phyloP scores from a whole-genome alignment of 1,284 basidiomycete species.

The Tilletia indica region DNA sequence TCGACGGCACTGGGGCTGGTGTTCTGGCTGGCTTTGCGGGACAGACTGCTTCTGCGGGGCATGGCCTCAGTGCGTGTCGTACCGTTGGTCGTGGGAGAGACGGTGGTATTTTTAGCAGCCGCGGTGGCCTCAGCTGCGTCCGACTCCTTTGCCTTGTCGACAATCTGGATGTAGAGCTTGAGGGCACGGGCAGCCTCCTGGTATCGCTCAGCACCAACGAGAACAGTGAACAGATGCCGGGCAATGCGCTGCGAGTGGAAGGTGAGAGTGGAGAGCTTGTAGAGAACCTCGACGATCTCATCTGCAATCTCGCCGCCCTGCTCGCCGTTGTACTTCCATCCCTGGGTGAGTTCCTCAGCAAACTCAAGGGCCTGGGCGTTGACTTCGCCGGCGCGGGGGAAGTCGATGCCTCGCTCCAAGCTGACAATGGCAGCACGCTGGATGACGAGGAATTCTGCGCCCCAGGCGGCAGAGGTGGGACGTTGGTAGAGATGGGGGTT shows the following conservation, averaged over 20 bases:
- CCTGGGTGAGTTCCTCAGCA: conserved; percentile 73
- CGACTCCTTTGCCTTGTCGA: conserved; percentile 49
- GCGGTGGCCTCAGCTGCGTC: conserved; percentile 26
- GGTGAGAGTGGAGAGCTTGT: conserved; percentile 44
- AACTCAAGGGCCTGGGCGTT: conserved; percentile 80
- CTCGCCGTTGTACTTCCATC: conserved; percentile 66
- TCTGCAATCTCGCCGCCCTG: conserved; percentile 47
- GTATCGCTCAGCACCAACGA: conserved; percentile 48
- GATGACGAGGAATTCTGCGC: conserved; percentile 42
- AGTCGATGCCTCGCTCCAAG: conserved; percentile 62
- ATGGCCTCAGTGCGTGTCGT: not conserved
- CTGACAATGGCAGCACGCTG: conserved; percentile 32
- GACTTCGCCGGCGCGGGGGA: conserved; percentile 79
- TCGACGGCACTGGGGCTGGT: too few species aligned
- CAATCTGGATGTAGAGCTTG: conserved; percentile 45
- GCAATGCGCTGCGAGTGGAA: conserved; percentile 51
- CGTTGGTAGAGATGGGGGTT: conserved; percentile 29
- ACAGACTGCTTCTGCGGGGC: conserved; percentile 25
- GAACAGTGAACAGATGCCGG: conserved; percentile 43
- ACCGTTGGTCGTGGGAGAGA: conserved; percentile 19
- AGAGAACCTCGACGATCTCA: conserved; percentile 47
- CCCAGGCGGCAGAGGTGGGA: conserved; percentile 41
- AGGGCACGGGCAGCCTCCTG: conserved; percentile 45
- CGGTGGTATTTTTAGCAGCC: conserved; percentile 19
- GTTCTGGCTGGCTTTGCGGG: not conserved